Base-by-base conservation (phyloP, 352 stramenopile genomes). In the Phytophthora tubulina region DNA sequence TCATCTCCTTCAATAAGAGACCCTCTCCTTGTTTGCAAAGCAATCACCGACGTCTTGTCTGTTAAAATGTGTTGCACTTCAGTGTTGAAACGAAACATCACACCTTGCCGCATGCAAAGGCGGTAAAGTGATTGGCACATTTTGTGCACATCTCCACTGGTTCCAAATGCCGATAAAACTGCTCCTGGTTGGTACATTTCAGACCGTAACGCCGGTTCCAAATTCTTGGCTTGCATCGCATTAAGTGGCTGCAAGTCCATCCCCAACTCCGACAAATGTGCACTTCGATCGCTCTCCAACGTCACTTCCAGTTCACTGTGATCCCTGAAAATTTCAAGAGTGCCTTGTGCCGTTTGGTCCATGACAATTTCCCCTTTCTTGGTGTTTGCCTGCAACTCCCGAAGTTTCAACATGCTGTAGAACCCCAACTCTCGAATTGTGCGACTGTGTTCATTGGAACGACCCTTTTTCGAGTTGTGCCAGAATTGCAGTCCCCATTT, bases 51-150 rank as follows among this genome's bases (percentile, higher is more conserved):
- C 50, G 85, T 88, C 52, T 86, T 85, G 67, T 94, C 88, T 17
- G 86, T 89, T 21, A 96, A 72, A 36, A 96, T 82, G 48, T 96
- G 86, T 31, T 88, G 77, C 51, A 96, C 79, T 38, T 96, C 89
- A 3, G 89, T 93, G 54, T 93, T 92, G 55, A 96, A 94, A 50
- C 88, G 89, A 75, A 96, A 96, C 89, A 96, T 95, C 52, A 96
- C 89, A 31, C 89, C 89, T 58, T 95, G 82, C 5, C 86, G 85
- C 72, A 92, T 83, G 56, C 87, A 96, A 17, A 95, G 74, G 9
- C 80, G 73, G 69, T 93, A 92, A 15, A 96, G 83, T 48, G 88
- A 90, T 61, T 92, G 75, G 63, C 89, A 96, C 82, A 94, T 94
- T 78, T 96, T 96, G 79, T 96, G 87, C 54, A 96, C 88, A 67